A percentile compares a stretch with the other conserved stretches of the same genome.
Conservation (phyloP, 2,329 filamentous ascomycete species). For the Fusarium floridanum region DNA sequence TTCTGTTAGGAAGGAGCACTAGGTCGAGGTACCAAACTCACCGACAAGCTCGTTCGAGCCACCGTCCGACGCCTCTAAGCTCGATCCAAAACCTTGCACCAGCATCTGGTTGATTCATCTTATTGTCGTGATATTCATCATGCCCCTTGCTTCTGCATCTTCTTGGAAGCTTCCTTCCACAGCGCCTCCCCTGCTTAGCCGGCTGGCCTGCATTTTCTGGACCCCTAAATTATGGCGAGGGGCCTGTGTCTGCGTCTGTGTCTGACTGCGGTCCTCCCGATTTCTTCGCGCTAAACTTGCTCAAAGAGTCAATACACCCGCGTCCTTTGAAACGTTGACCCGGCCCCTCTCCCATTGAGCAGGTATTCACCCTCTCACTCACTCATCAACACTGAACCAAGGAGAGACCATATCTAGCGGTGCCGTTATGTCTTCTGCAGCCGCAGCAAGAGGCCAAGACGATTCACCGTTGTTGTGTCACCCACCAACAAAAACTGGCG, state of each 20-base stretch:
- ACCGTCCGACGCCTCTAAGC: background rate
- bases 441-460: slow-evolving; percentile 1
- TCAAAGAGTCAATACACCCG: slow-evolving; percentile 34
- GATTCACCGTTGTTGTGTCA: slow-evolving; percentile 23
- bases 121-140: slow-evolving; percentile 12
- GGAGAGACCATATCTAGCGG: background rate
- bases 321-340: slow-evolving; percentile 35
- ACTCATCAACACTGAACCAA: background rate
- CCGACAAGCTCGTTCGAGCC: background rate
- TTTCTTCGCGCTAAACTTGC: slow-evolving; percentile 38
- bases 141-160: slow-evolving; percentile 9
- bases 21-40: background rate
- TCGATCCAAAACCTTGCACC: background rate
- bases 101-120: slow-evolving; percentile 2
- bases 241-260: background rate
- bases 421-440: background rate
- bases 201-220: background rate
- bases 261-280: slow-evolving; percentile 25
- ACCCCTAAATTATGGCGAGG: slow-evolving; percentile 36
- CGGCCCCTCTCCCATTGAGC: background rate
- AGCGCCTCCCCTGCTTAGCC: slow-evolving; percentile 9
- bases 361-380: background rate
- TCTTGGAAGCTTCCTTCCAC: slow-evolving; percentile 7
- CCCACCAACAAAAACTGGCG: slow-evolving; percentile 1
- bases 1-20: background rate